Conservation (phyloP, 306 rosid species). For the Ormosia emarginata region DNA sequence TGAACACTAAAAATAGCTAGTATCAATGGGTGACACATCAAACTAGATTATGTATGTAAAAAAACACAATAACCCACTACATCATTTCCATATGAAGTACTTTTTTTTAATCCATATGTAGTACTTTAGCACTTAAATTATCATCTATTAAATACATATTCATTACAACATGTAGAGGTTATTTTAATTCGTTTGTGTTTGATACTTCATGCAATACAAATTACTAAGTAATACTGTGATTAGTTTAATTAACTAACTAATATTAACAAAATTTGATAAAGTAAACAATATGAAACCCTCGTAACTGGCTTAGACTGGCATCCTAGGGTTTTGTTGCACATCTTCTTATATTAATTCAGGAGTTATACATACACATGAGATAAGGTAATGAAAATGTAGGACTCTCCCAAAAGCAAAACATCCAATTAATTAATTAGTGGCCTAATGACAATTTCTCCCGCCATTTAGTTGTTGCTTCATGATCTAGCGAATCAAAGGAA, state of each 20-base stretch:
- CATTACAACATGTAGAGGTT: neutral
- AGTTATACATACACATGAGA: neutral
- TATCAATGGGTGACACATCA: too few relatives aligned
- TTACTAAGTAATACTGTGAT: neutral
- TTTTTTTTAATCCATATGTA: neutral
- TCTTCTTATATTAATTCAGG: constrained; percentile 9
- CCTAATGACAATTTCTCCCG: neutral
- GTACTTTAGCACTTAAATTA: neutral
- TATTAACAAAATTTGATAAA: neutral
- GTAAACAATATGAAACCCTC: neutral
- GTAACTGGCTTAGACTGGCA: neutral
- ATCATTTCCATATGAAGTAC: neutral
- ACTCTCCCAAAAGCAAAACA: neutral
- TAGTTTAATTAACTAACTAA: neutral
- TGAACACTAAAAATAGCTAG: too few relatives aligned
- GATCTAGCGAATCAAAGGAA: constrained; percentile 1
- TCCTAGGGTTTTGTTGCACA: constrained; percentile 20
- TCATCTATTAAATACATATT: neutral
- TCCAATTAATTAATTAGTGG: neutral
- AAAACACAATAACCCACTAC: neutral
- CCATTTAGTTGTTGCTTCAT: constrained; percentile 4
- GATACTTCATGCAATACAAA: neutral
- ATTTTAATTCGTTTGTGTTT: neutral
- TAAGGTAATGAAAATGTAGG: neutral
- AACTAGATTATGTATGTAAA: neutral